Percentiles rank a stretch among this genome's conserved stretches.
These are phyloP conservation scores for Penicillium mononematosum DNA, from an alignment of 495 filamentous ascomycete genomes.

Conservation along the genomic window DNA sequence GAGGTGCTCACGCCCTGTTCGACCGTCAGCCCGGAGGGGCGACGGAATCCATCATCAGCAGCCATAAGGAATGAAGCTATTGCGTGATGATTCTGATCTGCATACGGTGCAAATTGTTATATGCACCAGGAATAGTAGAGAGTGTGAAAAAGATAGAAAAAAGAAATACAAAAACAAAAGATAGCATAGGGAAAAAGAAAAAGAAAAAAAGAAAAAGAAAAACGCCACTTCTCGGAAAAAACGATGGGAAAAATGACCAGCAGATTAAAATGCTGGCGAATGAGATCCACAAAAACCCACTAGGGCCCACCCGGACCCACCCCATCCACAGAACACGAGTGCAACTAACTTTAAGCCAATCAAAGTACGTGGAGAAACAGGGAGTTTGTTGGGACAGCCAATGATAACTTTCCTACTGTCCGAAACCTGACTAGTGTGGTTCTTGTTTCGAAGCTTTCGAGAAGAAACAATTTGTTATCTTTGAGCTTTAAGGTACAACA, in stretches of 20 bases:
- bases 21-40: conserved; percentile 21
- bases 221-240: background rate
- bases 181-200: background rate
- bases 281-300: background rate
- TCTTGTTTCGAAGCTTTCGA: conserved; percentile 6
- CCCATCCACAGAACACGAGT: background rate
- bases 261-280: background rate
- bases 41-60: conserved; percentile 13
- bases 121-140: background rate
- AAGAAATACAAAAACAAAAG: conserved; percentile 10
- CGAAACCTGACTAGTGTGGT: background rate
- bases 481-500: too few relatives aligned
- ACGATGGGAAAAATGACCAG: background rate
- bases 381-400: background rate
- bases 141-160: conserved; percentile 5
- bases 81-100: background rate
- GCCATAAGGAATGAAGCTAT: conserved; percentile 15
- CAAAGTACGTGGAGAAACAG: background rate
- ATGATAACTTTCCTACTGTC: background rate
- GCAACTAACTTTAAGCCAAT: background rate
- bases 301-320: background rate
- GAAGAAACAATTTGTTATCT: background rate
- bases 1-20: conserved; percentile 15
- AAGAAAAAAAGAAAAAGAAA: background rate
- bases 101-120: conserved; percentile 3